Conservation (phyloP, 148 eudicot species). For the Diospyros kaki region DNA sequence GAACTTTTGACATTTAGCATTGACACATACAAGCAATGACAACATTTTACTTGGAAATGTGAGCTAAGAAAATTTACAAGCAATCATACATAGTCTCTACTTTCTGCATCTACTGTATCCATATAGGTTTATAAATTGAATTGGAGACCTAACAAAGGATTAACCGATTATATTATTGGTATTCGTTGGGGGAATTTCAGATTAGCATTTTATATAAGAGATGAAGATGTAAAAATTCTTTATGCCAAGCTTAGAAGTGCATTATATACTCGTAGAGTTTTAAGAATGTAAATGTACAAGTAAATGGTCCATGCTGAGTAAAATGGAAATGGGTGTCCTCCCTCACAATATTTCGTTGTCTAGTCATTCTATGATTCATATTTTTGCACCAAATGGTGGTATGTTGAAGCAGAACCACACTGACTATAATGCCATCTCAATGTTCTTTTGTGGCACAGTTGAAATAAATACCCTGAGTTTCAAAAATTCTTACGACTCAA, state of each 20-base stretch:
- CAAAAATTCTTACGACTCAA: not conserved
- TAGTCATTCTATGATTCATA: not conserved
- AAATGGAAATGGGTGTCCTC: not conserved
- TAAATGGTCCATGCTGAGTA: not conserved
- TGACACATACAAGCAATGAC: not conserved
- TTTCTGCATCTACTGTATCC: not conserved
- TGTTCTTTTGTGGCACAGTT: not conserved
- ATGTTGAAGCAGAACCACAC: not conserved
- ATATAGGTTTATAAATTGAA: not conserved
- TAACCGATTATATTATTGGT: not conserved
- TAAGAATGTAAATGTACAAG: not conserved
- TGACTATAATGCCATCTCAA: not conserved
- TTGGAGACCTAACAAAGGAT: slow-evolving; percentile 1
- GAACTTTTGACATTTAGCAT: not conserved
- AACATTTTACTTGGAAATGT: not conserved
- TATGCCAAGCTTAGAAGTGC: not conserved
- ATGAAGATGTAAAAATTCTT: not conserved
- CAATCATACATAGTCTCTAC: not conserved
- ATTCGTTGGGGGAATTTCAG: not conserved
- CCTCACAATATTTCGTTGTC: not conserved
- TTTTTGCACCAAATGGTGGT: not conserved
- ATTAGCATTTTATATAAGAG: not conserved
- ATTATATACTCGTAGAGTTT: not conserved
- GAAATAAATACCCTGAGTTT: slow-evolving; percentile 4
- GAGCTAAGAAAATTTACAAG: not conserved